These are phyloP conservation scores for Jatropha curcas DNA, from an alignment of 345 rosid genomes.

Conservation along the genomic window DNA sequence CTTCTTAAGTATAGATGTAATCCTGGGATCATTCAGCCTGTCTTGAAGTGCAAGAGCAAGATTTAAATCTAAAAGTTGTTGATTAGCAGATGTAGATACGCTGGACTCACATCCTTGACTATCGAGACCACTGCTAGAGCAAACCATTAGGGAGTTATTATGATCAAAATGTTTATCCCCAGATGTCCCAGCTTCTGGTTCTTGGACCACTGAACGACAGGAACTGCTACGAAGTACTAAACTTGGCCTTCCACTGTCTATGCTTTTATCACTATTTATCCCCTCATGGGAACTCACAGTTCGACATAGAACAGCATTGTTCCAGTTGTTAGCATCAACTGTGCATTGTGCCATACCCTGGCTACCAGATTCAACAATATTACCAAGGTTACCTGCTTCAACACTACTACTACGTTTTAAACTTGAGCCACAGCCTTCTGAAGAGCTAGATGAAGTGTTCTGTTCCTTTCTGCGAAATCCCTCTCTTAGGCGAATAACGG, in stretches of 20 bases:
- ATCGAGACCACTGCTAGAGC: conserved; percentile 87
- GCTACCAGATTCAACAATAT: conserved; percentile 58
- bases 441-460: conserved; percentile 90
- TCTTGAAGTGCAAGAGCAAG: conserved; percentile 88
- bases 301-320: conserved; percentile 50
- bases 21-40: conserved; percentile 83
- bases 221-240: conserved; percentile 83
- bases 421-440: conserved; percentile 99
- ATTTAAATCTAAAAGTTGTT: conserved; percentile 80
- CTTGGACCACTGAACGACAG: conserved; percentile 83
- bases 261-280: conserved; percentile 83
- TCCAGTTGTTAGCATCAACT: conserved; percentile 56
- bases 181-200: conserved; percentile 73
- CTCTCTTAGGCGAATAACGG: conserved; percentile 95
- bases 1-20: conserved; percentile 80
- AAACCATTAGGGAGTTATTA: conserved; percentile 51
- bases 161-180: conserved; percentile 68
- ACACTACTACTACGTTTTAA: conserved; percentile 87
- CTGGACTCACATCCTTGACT: conserved; percentile 97
- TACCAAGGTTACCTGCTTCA: conserved; percentile 72
- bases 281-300: conserved; percentile 81
- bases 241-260: conserved; percentile 97
- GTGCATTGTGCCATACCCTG: conserved; percentile 46
- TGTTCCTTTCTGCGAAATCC: conserved; percentile 94
- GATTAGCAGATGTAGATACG: conserved; percentile 78